A percentile compares a stretch with the other conserved stretches of the same genome.
Evolutionary conservation across 495 filamentous ascomycete species (phyloP).

Genomic region (Neurospora hispaniola): DNA sequence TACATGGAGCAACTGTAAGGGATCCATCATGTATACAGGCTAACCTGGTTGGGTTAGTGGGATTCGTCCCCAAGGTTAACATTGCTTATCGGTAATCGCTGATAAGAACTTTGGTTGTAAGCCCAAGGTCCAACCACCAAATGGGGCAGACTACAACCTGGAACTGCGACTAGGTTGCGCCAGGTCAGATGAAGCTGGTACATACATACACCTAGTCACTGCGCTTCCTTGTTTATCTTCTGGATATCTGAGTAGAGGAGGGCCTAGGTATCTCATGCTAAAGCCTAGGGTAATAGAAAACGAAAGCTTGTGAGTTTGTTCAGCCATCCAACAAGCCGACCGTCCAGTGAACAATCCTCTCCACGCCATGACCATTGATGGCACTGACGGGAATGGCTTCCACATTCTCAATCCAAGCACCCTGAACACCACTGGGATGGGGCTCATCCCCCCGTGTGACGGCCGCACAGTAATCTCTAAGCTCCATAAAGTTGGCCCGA

Average conservation of each 20-base stretch:
- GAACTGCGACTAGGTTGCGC: neutral
- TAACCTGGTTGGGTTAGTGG: neutral
- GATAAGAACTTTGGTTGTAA: neutral
- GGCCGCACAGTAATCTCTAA: conserved; percentile 56
- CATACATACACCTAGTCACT: neutral
- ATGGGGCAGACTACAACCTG: neutral
- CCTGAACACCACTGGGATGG: conserved; percentile 61
- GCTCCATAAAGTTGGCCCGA: conserved; percentile 57
- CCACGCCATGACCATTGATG: conserved; percentile 71
- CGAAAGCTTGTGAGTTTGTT: neutral
- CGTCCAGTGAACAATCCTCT: conserved; percentile 65
- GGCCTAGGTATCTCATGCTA: neutral
- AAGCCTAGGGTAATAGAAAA: neutral
- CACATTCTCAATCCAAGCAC: conserved; percentile 56
- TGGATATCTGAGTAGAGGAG: neutral
- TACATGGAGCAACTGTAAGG: neutral
- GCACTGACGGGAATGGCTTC: conserved; percentile 78
- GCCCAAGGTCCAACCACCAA: neutral
- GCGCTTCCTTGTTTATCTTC: neutral
- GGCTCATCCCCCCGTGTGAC: conserved; percentile 46
- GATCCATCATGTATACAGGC: neutral
- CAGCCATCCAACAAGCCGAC: conserved; percentile 56
- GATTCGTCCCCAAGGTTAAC: neutral
- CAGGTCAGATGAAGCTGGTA: no score
- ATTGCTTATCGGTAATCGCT: neutral